Base-by-base conservation (phyloP, 495 filamentous ascomycete genomes). In the Usnea hakonensis region DNA sequence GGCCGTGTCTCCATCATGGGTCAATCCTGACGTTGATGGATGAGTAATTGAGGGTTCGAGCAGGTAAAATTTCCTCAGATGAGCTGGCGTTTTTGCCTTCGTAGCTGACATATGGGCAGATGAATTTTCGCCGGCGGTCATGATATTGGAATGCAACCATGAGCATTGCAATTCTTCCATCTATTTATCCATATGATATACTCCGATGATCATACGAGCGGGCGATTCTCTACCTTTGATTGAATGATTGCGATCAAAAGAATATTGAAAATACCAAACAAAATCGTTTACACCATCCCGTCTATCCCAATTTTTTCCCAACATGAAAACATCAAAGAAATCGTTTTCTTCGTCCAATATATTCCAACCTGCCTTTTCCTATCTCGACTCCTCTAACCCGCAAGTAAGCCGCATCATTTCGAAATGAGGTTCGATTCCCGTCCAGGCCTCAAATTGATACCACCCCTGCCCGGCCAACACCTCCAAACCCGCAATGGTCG, bases 401-500 rank as follows among this genome's bases (percentile, higher is more conserved):
- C 57, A 64, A 54, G 37, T 44, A 32, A n/a, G 5, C 37, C 57
- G 54, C 58, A 57, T 43, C 40, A 50, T 63, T 60, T 62, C 58
- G 57, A 64, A 64, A 19, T 40, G 23, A n/a, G 68, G 68, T 53
- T 23, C 56, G 21, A 68, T 68, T 17, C 68, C 68, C 58, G 68
- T 70, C 68, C 68, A 70, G 36, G 61, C 62, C 56, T 68, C 68
- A 59, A 70, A 70, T 33, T 87, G 86, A 68, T 90, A 85, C 68
- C 90, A 85, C 13, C 90, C 92, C 75, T 98, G 94, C 28, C 88
- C 90, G 65, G 90, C 86, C 66, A 99, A 77, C 46, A 91, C 91
- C 76, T 99, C 94, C 60, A 97, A 72, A 2, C 94, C 94, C 8
- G 90, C 85, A 64, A 97, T 87, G 7, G 82, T 91, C 58, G 72